Conservation (phyloP, 352 stramenopile species). For the Discostella stelligera region DNA sequence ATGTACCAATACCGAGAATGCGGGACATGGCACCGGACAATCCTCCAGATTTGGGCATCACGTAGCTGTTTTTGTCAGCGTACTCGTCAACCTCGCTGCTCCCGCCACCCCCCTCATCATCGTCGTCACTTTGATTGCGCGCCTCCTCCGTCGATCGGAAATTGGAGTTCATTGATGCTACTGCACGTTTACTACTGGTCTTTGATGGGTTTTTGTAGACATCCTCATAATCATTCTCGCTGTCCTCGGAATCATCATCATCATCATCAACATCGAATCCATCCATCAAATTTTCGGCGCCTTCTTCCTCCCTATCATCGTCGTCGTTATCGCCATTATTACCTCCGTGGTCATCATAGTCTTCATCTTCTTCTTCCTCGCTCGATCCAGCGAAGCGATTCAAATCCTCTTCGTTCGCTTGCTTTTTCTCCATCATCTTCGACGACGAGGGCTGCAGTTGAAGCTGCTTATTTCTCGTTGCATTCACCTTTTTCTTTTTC, state of each 20-base stretch:
- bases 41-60: constrained; percentile 5
- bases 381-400: constrained; percentile 76
- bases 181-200: neutral
- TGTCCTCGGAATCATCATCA: constrained; percentile 18
- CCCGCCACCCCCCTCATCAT: constrained; percentile 32
- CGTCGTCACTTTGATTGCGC: constrained; percentile 26
- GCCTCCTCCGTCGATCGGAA: neutral
- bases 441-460: neutral
- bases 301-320: neutral
- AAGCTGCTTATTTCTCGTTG: neutral
- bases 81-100: constrained; percentile 44
- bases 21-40: constrained; percentile 73
- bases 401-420: constrained; percentile 52
- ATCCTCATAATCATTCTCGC: constrained; percentile 32
- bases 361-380: constrained; percentile 56
- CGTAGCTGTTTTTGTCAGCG: constrained; percentile 16
- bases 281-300: neutral
- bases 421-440: constrained; percentile 20
- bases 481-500: constrained; percentile 19
- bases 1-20: constrained; percentile 58
- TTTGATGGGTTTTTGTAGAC: constrained; percentile 13
- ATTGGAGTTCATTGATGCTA: neutral
- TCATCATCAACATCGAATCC: constrained; percentile 21
- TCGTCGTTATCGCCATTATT: constrained; percentile 14
- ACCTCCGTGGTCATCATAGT: constrained; percentile 19